Conservation (phyloP, 2,329 filamentous ascomycete species). For the Monosporascus sp. region DNA sequence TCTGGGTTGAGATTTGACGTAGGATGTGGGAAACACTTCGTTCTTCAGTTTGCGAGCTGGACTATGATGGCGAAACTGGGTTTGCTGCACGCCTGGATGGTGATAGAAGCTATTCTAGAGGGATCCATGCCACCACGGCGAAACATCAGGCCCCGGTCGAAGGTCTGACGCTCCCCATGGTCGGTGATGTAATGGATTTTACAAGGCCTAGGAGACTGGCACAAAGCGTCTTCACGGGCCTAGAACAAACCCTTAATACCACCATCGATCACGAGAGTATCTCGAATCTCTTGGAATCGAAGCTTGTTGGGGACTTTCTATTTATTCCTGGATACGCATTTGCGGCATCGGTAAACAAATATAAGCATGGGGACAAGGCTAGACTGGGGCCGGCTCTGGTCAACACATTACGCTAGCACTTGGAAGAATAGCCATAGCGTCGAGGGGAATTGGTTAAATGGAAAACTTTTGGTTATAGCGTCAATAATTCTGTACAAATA, state of each 20-base stretch:
- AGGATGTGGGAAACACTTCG: conserved; percentile 11
- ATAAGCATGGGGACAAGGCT: too few relatives aligned
- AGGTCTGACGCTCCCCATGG: conserved; percentile 5
- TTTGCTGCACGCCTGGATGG: conserved; percentile 7
- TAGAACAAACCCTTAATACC: neutral
- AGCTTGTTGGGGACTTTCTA: too few relatives aligned
- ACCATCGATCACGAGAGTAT: too few relatives aligned
- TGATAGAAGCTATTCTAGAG: conserved; percentile 13
- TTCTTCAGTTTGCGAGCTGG: conserved; percentile 7
- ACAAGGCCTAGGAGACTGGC: conserved; percentile 12
- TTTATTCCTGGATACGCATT: too few relatives aligned
- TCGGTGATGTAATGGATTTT: conserved; percentile 11
- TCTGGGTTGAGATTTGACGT: conserved; percentile 23
- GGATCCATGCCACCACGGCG: conserved; percentile 1
- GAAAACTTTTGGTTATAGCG: too few relatives aligned
- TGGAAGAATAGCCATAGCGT: too few relatives aligned
- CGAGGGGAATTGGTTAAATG: too few relatives aligned
- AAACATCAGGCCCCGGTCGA: conserved; percentile 4
- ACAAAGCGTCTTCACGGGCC: conserved; percentile 5
- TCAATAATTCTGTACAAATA: too few relatives aligned
- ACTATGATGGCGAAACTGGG: conserved; percentile 1
- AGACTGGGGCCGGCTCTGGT: too few relatives aligned
- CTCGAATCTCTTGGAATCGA: too few relatives aligned
- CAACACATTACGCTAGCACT: too few relatives aligned
- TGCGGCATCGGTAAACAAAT: too few relatives aligned